phyloP scores from a whole-genome alignment of 805 yeast genomes.

The Saturnispora galanensis region DNA sequence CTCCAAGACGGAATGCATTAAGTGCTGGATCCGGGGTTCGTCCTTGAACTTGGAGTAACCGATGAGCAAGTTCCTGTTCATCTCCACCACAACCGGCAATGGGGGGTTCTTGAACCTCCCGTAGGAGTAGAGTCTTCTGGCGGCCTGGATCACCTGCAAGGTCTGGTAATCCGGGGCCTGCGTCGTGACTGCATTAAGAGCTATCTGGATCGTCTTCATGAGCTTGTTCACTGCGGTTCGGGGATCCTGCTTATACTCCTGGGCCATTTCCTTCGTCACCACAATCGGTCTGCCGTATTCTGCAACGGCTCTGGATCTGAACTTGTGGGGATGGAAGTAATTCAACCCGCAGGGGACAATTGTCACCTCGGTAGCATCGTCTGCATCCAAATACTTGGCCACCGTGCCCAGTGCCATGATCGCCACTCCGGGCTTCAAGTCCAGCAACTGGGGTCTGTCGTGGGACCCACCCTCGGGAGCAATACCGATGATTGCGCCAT shows the following conservation, averaged over 20 bases:
- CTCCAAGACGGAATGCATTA: constrained; percentile 52
- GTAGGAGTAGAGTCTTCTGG: constrained; percentile 75
- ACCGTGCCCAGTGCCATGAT: constrained; percentile 95
- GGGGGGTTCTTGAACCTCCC: constrained; percentile 40
- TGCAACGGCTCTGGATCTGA: constrained; percentile 88
- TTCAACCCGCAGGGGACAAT: constrained; percentile 97
- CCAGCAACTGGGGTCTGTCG: constrained; percentile 83
- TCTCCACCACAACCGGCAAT: constrained; percentile 75
- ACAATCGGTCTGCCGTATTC: constrained; percentile 86
- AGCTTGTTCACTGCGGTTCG: constrained; percentile 62
- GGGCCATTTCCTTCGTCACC: constrained; percentile 50
- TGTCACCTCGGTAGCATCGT: constrained; percentile 44
- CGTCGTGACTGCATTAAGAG: constrained; percentile 74
- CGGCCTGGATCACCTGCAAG: constrained; percentile 83
- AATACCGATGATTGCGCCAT: constrained; percentile 76
- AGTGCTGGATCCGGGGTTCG: constrained; percentile 54
- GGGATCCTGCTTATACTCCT: constrained; percentile 52
- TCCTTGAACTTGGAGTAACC: constrained; percentile 73
- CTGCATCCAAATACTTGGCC: constrained; percentile 44
- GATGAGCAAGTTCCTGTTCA: constrained; percentile 74
- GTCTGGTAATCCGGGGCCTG: constrained; percentile 84
- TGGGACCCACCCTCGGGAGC: constrained; percentile 99
- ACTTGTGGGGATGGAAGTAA: constrained; percentile 91
- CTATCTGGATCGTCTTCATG: constrained; percentile 54
- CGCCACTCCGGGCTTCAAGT: constrained; percentile 94